Evolutionary conservation across 352 stramenopile species (phyloP).

Genomic region (Phytophthora hibernalis): DNA sequence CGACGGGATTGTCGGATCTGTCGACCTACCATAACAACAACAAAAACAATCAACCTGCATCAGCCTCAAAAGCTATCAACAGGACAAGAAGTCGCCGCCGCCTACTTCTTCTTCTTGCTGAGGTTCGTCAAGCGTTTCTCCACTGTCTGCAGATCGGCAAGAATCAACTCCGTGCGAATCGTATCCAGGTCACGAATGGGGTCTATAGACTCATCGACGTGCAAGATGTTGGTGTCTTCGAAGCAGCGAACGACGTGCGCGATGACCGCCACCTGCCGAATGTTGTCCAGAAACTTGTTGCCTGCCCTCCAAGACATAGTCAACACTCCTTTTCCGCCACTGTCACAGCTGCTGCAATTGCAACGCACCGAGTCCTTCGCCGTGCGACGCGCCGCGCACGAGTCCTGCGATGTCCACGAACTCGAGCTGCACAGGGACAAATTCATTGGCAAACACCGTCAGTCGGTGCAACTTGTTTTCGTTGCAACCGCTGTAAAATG

Average conservation of each 20-base stretch:
- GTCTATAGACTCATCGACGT: slow-evolving; percentile 96
- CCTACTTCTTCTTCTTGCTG: slow-evolving; percentile 84
- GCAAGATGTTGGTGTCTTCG: slow-evolving; percentile 97
- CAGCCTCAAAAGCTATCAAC: background rate
- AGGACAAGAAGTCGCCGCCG: background rate
- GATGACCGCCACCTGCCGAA: slow-evolving; percentile 86
- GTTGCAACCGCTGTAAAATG: slow-evolving; percentile 1
- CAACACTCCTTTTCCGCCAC: background rate
- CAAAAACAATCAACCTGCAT: slow-evolving; percentile 14
- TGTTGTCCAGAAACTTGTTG: slow-evolving; percentile 91
- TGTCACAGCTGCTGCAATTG: background rate
- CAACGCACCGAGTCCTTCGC: slow-evolving; percentile 71
- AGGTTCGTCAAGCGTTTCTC: slow-evolving; percentile 70
- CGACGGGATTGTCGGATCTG: slow-evolving; percentile 58
- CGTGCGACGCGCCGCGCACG: slow-evolving; percentile 80
- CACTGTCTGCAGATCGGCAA: slow-evolving; percentile 89
- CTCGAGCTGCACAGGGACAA: slow-evolving; percentile 63
- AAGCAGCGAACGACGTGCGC: slow-evolving; percentile 97
- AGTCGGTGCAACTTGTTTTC: slow-evolving; percentile 10
- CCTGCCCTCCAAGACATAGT: slow-evolving; percentile 32
- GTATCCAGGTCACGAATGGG: slow-evolving; percentile 97
- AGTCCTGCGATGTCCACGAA: slow-evolving; percentile 91
- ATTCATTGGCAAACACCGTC: slow-evolving; percentile 14
- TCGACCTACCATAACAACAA: slow-evolving; percentile 41
- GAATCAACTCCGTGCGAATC: slow-evolving; percentile 98